Evolutionary conservation across 306 rosid species (phyloP).

Genomic region (Inga leiocalycina): DNA sequence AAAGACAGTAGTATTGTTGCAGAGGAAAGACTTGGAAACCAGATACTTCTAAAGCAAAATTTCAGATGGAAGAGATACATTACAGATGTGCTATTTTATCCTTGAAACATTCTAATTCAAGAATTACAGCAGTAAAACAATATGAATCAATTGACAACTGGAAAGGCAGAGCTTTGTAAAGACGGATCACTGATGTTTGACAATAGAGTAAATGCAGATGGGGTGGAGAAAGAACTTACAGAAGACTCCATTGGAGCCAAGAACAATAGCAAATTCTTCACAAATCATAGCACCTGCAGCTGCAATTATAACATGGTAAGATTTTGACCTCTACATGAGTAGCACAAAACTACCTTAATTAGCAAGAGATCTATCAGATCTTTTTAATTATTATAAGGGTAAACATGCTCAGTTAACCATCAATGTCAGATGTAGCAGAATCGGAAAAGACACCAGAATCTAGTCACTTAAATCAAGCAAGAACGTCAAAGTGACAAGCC

Average conservation of each 20-base stretch:
- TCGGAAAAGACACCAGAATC: not conserved
- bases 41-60: not conserved
- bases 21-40: not conserved
- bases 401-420: not conserved
- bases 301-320: slow-evolving; percentile 23
- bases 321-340: not conserved
- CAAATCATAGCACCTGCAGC: slow-evolving; percentile 40
- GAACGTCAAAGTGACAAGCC: not conserved
- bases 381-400: not conserved
- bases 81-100: not conserved
- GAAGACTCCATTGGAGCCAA: slow-evolving; percentile 46
- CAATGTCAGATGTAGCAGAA: not conserved
- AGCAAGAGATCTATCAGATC: not conserved
- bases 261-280: slow-evolving; percentile 15
- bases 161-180: not conserved
- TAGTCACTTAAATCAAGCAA: not conserved
- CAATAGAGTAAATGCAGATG: not conserved
- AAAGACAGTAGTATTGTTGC: slow-evolving; percentile 26
- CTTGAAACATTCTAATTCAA: not conserved
- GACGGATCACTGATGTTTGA: not conserved
- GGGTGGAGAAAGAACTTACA: slow-evolving; percentile 37
- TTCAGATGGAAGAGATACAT: not conserved
- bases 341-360: not conserved
- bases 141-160: not conserved
- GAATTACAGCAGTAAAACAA: not conserved